Base-by-base conservation (phyloP, 2,329 filamentous ascomycete species). In the Colletotrichum musicola region DNA sequence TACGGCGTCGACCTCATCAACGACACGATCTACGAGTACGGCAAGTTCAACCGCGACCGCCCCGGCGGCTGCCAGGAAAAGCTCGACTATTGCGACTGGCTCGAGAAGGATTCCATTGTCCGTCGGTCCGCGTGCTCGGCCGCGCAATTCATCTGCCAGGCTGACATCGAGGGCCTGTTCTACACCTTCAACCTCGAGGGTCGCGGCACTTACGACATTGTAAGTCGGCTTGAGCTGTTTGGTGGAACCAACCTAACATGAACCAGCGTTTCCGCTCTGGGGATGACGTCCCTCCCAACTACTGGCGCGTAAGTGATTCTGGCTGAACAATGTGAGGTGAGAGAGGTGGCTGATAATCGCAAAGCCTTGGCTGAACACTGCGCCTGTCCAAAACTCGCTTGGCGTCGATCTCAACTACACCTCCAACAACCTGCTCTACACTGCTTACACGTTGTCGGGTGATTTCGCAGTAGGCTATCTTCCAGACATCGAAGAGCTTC, bases 331-430 rank as follows among this genome's bases (percentile, higher is more conserved):
- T 47, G 6, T 30, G 6, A 30, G 6, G 27, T 6, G 27, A 30
- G 7, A 9, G 7, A 30, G 7, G 27, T 30, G 27, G 27, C 27
- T 30, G 6, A 30, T 30, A 2, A 30, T 30, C 9, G 27, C 27
- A 30, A 30, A 30, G 60, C 50, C 60, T 2, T 62, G 44, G n/a
- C 9, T 62, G 50, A 62, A 62, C 14, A 62, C 72, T 77, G 6
- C 30, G 2, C 50, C 40, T 6, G 82, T 92, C 1, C 86, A 88
- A 70, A 75, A 85, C n/a, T 86, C 87, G 1, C 84, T 93, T 22
- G 90, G 90, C 6, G 85, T 90, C 0, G 86, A 86, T 5, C 76
- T 91, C 59, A 88, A 88, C 73, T 88, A 82, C 72, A 85, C 86
- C 0, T 63, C 61, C 27, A 57, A 49, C 10, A 63, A 76, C 1